Evolutionary conservation across 495 filamentous ascomycete genomes (phyloP), one percentile per base, ranked within the genome.

Genomic region (Entonaema liquescens): DNA sequence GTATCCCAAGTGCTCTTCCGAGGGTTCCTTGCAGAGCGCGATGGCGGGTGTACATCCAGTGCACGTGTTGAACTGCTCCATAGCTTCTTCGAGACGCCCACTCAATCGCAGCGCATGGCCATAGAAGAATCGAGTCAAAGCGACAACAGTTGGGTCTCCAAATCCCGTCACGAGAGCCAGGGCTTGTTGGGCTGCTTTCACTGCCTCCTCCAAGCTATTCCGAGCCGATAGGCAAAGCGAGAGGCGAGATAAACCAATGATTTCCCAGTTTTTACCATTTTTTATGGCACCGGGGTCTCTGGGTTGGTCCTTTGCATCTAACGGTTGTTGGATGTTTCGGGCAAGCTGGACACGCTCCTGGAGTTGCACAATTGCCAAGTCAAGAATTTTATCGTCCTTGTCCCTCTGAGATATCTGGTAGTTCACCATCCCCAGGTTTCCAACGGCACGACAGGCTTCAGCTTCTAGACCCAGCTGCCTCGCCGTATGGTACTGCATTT

Each of bases 371-470:
- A 70, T 62, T 40, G 63, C 50, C n/a, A 60, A 3, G 25, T 52
- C 35, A 6, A 70, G 35, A 3, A 40, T n/a, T 19, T 23, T 25
- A 3, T 47, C 17, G 29, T 77, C 59, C 6, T 60, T 13, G 0
- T 54, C 26, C 40, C 69, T 36, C n/a, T 55, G 58, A 11, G 49
- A 70, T 19, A 74, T 55, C 35, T 79, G 73, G 29, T 81, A 81
- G 44, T 78, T 79, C 15, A 70, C 59, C 68, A 77, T 76, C 2
- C 79, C 79, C 4, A 77, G 53, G 23, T 79, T 79, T 11, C 79
- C 79, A 28, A 79, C 71, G 0, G 79, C 69, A 26, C 79, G 79
- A 29, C 78, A 81, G 8, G 66, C 63, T 26, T 62, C 59, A 3
- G 35, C 28, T 5, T 74, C 65, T 3, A 54, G 12, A 12, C 63